These are phyloP conservation scores for Neopestalotiopsis rosae DNA, from an alignment of 2,329 filamentous ascomycete genomes.

Conservation along the genomic window DNA sequence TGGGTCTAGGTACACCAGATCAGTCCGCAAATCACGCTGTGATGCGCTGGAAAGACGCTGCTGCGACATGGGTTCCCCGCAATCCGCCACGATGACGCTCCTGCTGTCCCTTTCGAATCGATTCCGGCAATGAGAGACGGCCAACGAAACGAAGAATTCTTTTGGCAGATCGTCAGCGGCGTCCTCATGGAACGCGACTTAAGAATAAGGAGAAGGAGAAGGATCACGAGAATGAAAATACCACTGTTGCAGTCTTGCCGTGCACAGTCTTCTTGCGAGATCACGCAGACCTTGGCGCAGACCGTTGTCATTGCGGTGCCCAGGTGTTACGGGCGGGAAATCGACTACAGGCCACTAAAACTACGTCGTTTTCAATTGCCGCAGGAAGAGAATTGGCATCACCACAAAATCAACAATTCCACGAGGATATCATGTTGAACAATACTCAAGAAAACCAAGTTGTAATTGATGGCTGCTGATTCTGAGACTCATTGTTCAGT, in stretches of 20 bases:
- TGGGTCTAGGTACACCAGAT: not conserved
- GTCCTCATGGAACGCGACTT: too few relatives aligned
- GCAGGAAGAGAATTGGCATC: not conserved
- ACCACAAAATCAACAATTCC: not conserved
- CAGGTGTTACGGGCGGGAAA: not conserved
- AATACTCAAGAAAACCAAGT: too few relatives aligned
- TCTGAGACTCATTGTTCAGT: too few relatives aligned
- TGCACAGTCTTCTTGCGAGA: too few relatives aligned
- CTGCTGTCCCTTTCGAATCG: not conserved
- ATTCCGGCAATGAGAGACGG: not conserved
- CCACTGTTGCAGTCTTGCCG: too few relatives aligned
- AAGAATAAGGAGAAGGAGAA: too few relatives aligned
- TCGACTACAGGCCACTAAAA: not conserved
- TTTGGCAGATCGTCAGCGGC: too few relatives aligned
- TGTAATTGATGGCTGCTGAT: too few relatives aligned
- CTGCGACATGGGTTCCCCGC: not conserved
- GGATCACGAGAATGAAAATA: too few relatives aligned
- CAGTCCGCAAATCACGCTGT: not conserved
- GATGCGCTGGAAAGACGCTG: not conserved
- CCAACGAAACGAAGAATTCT: too few relatives aligned
- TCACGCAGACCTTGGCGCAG: not conserved
- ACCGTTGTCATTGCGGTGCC: not conserved
- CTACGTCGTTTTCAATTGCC: not conserved
- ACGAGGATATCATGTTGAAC: too few relatives aligned
- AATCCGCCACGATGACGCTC: not conserved